phyloP scores from a whole-genome alignment of 1,284 basidiomycete genomes.

The Trichosporon faecale region DNA sequence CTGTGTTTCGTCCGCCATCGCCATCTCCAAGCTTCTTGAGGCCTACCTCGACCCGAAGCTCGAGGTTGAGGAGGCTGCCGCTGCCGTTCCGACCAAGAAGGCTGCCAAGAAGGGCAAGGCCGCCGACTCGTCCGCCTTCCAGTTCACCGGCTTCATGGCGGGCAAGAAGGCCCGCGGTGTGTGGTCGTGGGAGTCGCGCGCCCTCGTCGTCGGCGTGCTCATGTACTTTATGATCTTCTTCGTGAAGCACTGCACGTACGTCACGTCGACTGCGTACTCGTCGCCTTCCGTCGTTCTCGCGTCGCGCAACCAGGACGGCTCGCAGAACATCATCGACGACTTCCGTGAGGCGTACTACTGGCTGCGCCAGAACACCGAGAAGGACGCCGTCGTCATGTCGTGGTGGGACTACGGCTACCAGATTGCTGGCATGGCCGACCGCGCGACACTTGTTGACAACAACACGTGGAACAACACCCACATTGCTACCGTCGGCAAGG shows the following conservation, averaged over 20 bases:
- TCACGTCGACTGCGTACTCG: slow-evolving; percentile 92
- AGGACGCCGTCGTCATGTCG: slow-evolving; percentile 91
- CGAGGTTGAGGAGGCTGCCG: slow-evolving; percentile 25
- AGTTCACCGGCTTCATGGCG: slow-evolving; percentile 37
- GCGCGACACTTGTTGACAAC: slow-evolving; percentile 82
- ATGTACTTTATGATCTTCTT: slow-evolving; percentile 80
- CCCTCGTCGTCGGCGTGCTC: slow-evolving; percentile 73
- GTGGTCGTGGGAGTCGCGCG: slow-evolving; percentile 78
- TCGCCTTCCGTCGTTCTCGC: slow-evolving; percentile 96
- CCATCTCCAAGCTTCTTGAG: slow-evolving; percentile 82
- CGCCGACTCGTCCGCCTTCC: slow-evolving; percentile 36
- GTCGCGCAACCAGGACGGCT: slow-evolving; percentile 75
- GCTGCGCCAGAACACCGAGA: slow-evolving; percentile 90
- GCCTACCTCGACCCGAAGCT: slow-evolving; percentile 71
- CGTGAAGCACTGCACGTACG: slow-evolving; percentile 95
- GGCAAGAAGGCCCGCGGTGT: slow-evolving; percentile 60
- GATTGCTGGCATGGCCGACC: slow-evolving; percentile 97
- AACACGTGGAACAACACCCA: slow-evolving; percentile 99
- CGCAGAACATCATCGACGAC: slow-evolving; percentile 94
- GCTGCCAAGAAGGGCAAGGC: slow-evolving; percentile 61
- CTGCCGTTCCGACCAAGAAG: slow-evolving; percentile 25
- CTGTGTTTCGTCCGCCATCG: slow-evolving; percentile 79
- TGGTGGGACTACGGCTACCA: slow-evolving; percentile 99
- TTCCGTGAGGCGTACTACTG: slow-evolving; percentile 99
- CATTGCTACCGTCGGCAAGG: slow-evolving; percentile 95